Base-by-base conservation (phyloP, 176 grass and related monocot species). In the Chrysopogon serrulatus region DNA sequence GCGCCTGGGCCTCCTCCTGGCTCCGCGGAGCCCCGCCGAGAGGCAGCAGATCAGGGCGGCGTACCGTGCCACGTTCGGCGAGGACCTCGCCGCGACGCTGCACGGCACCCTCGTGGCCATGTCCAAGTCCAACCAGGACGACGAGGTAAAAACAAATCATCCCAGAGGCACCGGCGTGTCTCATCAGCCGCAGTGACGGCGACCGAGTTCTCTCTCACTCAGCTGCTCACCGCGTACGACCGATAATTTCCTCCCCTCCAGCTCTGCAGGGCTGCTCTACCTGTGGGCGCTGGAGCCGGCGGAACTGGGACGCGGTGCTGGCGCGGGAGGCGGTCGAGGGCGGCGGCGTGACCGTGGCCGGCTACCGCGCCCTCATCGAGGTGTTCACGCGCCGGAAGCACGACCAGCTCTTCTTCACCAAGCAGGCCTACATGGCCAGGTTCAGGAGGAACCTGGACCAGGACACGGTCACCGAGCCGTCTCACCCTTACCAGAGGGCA, bases 401-500 rank as follows among this genome's bases (percentile, higher is more conserved):
- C n/a, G 81, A 87, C 86, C 92, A 90, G 82, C 87, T 95, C 78
- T 98, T 98, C 89, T 98, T 95, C 93, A 98, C 91, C 89, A 98
- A 94, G 82, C 91, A 95, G 90, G 80, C 85, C 3, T 98, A 98
- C 70, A 30, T 68, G 19, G 59, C 64, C 18, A 93, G 80, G 87
- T 95, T 90, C 89, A 93, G 88, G 87, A 93, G 78, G 79, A 91
- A 90, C 34, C 77, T 98, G 48, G 96, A 98, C 83, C 93, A 98
- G 77, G 93, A 95, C 82, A 89, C 95, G 53, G 74, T 73, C 48
- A 80, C 76, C 17, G 93, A 98, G 42, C 91, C 93, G 28, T 83
- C 82, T 7, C 89, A 93, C 71, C 74, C 91, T 57, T 94, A 85
- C 64, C 91, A 95, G 80, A 89, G 87, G 85, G 96, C 90, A 92